phyloP scores from a whole-genome alignment of 805 yeast genomes.

The Teunomyces funiuensis region DNA sequence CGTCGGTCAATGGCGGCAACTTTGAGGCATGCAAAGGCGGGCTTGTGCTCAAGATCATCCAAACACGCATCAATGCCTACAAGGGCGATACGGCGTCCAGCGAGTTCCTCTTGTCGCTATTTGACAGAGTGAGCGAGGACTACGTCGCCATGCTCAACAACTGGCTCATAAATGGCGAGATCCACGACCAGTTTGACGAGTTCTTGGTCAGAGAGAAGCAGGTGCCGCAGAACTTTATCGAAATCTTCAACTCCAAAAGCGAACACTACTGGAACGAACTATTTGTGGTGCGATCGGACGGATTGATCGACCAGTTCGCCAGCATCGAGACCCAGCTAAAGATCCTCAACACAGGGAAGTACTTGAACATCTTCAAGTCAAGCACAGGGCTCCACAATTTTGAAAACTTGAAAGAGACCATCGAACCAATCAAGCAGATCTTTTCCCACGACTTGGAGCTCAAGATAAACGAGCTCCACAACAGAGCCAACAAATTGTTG shows the following conservation, averaged over 20 bases:
- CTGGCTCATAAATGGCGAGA: constrained; percentile 78
- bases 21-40: constrained; percentile 77
- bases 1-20: constrained; percentile 49
- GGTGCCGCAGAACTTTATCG: constrained; percentile 24
- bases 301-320: constrained; percentile 65
- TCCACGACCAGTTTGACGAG: constrained; percentile 80
- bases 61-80: constrained; percentile 51
- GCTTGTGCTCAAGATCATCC: constrained; percentile 59
- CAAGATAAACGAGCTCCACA: constrained; percentile 60
- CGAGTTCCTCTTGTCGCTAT: constrained; percentile 51
- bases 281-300: constrained; percentile 72
- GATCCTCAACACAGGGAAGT: constrained; percentile 81
- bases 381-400: constrained; percentile 51
- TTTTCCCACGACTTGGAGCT: constrained; percentile 49
- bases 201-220: constrained; percentile 62
- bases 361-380: constrained; percentile 66
- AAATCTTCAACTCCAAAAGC: constrained; percentile 36
- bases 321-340: constrained; percentile 55
- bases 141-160: constrained; percentile 67
- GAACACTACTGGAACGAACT: constrained; percentile 75
- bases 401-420: constrained; percentile 23
- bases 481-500: constrained; percentile 63
- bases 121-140: constrained; percentile 57
- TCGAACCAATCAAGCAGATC: constrained; percentile 28
- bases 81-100: constrained; percentile 65